Conservation (phyloP, 179 eudicot species). For the Vitellaria paradoxa region DNA sequence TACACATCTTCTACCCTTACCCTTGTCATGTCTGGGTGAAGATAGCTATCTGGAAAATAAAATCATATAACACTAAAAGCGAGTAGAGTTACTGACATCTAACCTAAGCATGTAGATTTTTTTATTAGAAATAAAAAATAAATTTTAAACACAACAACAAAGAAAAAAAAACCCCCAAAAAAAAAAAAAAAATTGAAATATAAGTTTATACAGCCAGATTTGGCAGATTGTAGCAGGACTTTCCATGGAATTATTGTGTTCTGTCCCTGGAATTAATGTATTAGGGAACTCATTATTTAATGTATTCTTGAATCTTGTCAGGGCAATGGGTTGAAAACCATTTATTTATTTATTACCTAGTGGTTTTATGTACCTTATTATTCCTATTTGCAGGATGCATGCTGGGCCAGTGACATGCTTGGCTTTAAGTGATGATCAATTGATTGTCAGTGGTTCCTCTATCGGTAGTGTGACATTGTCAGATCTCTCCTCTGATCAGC, state of each 20-base stretch:
- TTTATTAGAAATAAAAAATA: no score
- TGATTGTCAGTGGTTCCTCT: conserved; percentile 70
- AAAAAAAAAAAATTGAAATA: not conserved
- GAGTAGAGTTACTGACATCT: not conserved
- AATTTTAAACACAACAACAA: no score
- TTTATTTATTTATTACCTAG: not conserved
- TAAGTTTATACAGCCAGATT: not conserved
- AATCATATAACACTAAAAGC: not conserved
- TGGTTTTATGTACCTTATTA: not conserved
- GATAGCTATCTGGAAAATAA: not conserved
- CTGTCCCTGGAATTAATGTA: not conserved
- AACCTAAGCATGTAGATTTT: no score
- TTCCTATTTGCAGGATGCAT: conserved; percentile 57
- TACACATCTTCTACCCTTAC: not conserved
- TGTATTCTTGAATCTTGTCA: not conserved
- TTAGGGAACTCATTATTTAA: not conserved
- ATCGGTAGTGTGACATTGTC: conserved; percentile 51
- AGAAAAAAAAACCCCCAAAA: no score
- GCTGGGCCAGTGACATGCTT: conserved; percentile 56
- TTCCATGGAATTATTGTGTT: not conserved
- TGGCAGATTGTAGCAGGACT: not conserved
- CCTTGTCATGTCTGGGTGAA: not conserved
- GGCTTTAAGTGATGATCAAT: conserved; percentile 63
- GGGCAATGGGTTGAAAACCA: not conserved
- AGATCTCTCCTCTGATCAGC: conserved; percentile 54